Base-by-base conservation (phyloP, 2,329 filamentous ascomycete genomes). In the Penicillium capsulatum region DNA sequence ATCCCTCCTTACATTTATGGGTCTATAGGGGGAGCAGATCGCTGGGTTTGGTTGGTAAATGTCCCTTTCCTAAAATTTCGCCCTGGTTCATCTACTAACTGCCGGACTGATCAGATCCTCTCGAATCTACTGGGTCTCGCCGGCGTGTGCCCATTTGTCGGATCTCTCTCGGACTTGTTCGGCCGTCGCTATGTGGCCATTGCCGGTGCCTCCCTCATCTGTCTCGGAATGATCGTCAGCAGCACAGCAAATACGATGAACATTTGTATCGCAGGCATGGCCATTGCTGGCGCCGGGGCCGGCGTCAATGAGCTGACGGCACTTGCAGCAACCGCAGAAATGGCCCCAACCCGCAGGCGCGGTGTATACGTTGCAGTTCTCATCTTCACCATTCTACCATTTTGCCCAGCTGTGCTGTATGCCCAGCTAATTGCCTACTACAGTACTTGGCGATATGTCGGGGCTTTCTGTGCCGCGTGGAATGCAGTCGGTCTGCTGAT, bases 231-330 rank as follows among this genome's bases (percentile, higher is more conserved):
- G 65, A 73, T 83, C 36, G 67, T 83, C 24, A 73, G 72, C 40
- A 74, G 75, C 4, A 78, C 76, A 1, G 74, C 80, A 2, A 58
- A 76, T 16, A 65, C 54, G 8, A 83, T 83, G 75, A 78, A 80
- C 46, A 61, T 67, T 17, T 80, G 81, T 45, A 83, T 84, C 48
- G 74, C 59, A 34, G 72, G 73, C 29, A 76, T 75, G 72, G 71
- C 73, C 2, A 70, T 85, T 47, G 73, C 80, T 7, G 82, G 82
- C 2, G 67, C 78, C 4, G 82, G 81, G 22, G 80, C 81, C 8
- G 82, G 82, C 10, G 74, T 85, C 44, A 81, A 80, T 49, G 81
- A 85, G 59, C 66, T 86, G 22, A 85, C 80, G 4, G 80, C 82
- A 3, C 67, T 86, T 7, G 80, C 82, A 17, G 82, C 75, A 22